phyloP scores from a whole-genome alignment of 2,329 filamentous ascomycete species.

The Hymenoscyphus linearis region DNA sequence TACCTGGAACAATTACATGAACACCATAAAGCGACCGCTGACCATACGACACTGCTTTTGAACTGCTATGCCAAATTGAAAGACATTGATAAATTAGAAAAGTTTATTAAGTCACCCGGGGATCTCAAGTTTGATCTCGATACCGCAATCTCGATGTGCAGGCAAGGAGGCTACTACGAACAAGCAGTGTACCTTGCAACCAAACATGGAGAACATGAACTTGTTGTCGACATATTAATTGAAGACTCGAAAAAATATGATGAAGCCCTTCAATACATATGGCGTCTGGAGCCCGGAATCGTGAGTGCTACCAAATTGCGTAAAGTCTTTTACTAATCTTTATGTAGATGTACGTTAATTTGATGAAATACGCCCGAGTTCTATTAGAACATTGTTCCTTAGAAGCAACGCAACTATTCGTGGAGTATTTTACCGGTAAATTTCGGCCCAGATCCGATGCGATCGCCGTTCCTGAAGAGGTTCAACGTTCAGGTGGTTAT shows the following conservation, averaged over 20 bases:
- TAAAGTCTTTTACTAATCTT: conserved; percentile 7
- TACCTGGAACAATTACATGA: conserved; percentile 96
- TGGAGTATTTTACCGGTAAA: conserved; percentile 87
- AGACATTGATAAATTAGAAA: conserved; percentile 91
- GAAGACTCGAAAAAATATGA: conserved; percentile 89
- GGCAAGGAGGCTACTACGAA: conserved; percentile 93
- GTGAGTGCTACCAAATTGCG: conserved; percentile 42
- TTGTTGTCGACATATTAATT: conserved; percentile 92
- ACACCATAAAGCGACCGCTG: conserved; percentile 84
- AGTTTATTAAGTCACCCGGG: conserved; percentile 92
- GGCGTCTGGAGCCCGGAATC: conserved; percentile 72
- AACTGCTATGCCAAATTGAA: conserved; percentile 99
- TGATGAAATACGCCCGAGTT: conserved; percentile 94
- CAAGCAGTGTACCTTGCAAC: conserved; percentile 94
- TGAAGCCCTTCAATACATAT: conserved; percentile 87
- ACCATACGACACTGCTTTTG: conserved; percentile 88
- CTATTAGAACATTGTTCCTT: conserved; percentile 80
- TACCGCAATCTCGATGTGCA: conserved; percentile 94
- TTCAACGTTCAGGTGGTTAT: conserved; percentile 24
- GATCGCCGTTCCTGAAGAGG: conserved; percentile 22
- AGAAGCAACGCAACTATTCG: conserved; percentile 80
- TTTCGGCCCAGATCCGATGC: conserved; percentile 64
- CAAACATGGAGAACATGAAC: conserved; percentile 86
- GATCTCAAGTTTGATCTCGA: conserved; percentile 96
- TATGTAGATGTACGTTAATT: conserved; percentile 69